Conservation (phyloP, 1,139 yeast species). For the Casaregolazyma suthepensis region DNA sequence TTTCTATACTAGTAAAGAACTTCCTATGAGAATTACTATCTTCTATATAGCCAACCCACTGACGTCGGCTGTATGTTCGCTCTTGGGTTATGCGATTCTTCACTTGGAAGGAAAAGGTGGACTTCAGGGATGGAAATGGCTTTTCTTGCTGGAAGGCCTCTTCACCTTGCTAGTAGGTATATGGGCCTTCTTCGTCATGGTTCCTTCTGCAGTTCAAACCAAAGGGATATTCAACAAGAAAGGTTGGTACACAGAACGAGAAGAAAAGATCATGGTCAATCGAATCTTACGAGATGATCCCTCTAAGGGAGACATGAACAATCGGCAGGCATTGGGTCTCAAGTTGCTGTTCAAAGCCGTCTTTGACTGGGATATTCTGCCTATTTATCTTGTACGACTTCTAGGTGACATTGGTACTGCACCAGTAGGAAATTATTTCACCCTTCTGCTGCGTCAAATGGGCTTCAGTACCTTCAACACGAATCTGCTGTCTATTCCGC, state of each 20-base stretch:
- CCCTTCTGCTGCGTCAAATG: constrained; percentile 44
- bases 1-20: constrained; percentile 44
- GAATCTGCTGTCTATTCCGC: constrained; percentile 36
- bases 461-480: constrained; percentile 54
- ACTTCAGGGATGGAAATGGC: constrained; percentile 53
- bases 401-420: constrained; percentile 38
- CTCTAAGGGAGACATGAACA: constrained; percentile 60
- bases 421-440: constrained; percentile 44
- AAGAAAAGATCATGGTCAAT: constrained; percentile 55
- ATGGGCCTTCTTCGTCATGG: constrained; percentile 46
- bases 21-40: constrained; percentile 43
- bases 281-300: constrained; percentile 60
- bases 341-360: constrained; percentile 39
- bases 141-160: constrained; percentile 52
- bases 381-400: constrained; percentile 47
- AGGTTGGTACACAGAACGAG: constrained; percentile 57
- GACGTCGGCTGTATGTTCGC: constrained; percentile 27
- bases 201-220: constrained; percentile 52
- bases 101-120: constrained; percentile 43
- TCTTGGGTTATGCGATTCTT: constrained; percentile 42
- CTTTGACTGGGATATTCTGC: constrained; percentile 51
- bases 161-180: constrained; percentile 48
- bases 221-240: constrained; percentile 44
- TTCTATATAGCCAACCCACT: constrained; percentile 34
- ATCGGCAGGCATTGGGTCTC: constrained; percentile 47